Base-by-base conservation (phyloP, 208 protist genomes). In the Crithidia expoeki region DNA sequence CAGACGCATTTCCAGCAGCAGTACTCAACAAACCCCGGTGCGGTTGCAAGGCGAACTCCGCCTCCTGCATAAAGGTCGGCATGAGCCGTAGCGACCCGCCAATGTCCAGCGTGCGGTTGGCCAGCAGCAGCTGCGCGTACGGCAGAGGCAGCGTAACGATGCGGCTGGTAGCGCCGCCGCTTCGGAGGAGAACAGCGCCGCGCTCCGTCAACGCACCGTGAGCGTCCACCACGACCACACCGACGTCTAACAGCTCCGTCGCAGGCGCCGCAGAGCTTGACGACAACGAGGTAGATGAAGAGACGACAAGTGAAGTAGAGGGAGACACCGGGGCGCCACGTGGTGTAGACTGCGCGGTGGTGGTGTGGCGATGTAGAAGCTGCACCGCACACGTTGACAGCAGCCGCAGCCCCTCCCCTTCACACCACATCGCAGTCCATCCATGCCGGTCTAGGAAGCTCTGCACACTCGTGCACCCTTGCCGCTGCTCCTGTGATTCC, bases 111-210 rank as follows among this genome's bases (percentile, higher is more conserved):
- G 63, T 47, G 25, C 79, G 75, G 55, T 80, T 68, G 5, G 81
- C 68, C 17, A 94, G 58, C 32, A 94, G 64, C 51, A 89, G 72
- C 51, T 90, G 83, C 12, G 89, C 62, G 53, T 86, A 79, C 12
- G 61, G 47, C n/a, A 88, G 72, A 0, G 86, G 86, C 28, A 94
- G 59, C 4, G 63, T 42, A 25, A 90, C 21, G 1, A 90, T 58
- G 30, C 83, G 86, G 2, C 62, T 56, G 16, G 63, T 72, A 14
- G 76, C 85, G 62, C 72, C 42, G 11, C 33, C 53, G 5, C n/a
- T n/a, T n/a, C 67, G 40, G 4, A 94, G 61, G 28, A 84, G 67
- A 23, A 51, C 64, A 16, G 89, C 89, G 4, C 89, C 89, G 28
- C 46, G 55, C 65, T 86, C 84, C 23, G 89, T 94, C 62, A 94